Evolutionary conservation across 257 asterid species (phyloP), one percentile per base, ranked within the genome.

Genomic region (Solanum sejunctum): DNA sequence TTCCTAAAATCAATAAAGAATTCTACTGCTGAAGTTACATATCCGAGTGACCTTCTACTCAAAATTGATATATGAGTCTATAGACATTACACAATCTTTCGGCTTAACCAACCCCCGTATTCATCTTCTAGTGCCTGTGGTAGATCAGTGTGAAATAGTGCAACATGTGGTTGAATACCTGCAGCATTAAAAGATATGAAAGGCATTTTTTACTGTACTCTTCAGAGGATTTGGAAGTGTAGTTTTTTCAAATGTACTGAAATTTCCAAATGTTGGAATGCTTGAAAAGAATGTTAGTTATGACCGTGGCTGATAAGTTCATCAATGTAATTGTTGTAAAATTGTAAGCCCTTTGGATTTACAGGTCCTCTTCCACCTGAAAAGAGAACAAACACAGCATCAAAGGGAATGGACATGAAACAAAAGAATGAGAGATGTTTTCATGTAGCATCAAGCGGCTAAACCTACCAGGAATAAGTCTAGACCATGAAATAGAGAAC

Each of bases 101-200:
- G 82, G 86, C 89, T 91, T 28, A 91, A 88, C 93, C 94, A 91
- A 77, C 94, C 95, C 5, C 85, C 90, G 18, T 92, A 91, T 84
- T 90, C 91, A 47, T 92, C 95, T 47, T 91, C 90, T 23, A 91
- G 95, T 72, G 84, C 88, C 85, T 92, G 94, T 1, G 98, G 96
- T 16, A 81, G 72, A 92, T 92, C 98, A 45, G 79, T 5, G 64
- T 92, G 97, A 83, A 5, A 17, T 52, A 92, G 84, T 12, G 93
- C 90, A 28, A 89, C 86, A 69, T 92, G 95, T 4, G 93, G 94
- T 83, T 91, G 89, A 51, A 93, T 91, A 79, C 96, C 96, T 92
- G 88, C 81, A 81, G 26, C 21, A 82, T n/a, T 10, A 12, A 9
- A 36, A 17, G 16, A 12, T 61, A 47, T 28, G 28, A 6, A 83